phyloP scores from a whole-genome alignment of 371 early-diverging fungal species.

The Mucor velutinosus region DNA sequence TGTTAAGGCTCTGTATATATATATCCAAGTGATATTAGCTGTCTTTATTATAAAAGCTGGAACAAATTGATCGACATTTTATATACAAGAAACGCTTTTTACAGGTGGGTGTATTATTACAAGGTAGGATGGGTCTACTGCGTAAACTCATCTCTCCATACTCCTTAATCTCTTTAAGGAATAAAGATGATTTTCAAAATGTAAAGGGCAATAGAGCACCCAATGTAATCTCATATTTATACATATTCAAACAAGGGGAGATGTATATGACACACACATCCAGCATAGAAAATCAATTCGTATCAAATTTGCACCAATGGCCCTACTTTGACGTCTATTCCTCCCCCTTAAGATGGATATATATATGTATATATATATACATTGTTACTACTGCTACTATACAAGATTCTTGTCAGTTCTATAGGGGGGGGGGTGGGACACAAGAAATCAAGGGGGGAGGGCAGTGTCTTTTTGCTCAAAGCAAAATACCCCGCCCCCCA shows the following conservation, averaged over 20 bases:
- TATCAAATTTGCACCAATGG: neutral
- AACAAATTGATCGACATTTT: neutral
- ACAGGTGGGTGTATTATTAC: neutral
- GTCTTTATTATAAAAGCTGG: neutral
- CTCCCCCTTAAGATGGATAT: neutral
- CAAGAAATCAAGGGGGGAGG: neutral
- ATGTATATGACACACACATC: neutral
- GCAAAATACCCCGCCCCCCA: neutral
- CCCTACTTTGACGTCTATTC: neutral
- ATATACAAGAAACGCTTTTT: neutral
- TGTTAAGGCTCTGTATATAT: neutral
- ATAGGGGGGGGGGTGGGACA: slow-evolving; percentile 2
- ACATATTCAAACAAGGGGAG: slow-evolving; percentile 1
- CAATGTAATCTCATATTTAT: neutral
- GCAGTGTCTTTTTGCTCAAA: neutral
- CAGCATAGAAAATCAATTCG: neutral
- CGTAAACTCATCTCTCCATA: neutral
- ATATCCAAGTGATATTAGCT: neutral
- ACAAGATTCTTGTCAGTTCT: slow-evolving; percentile 2
- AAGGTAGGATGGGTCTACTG: too few relatives aligned
- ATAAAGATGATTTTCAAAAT: neutral
- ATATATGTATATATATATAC: neutral
- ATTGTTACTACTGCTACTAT: neutral
- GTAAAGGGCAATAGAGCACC: neutral
- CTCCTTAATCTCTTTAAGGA: neutral